Conservation (phyloP, 2,329 filamentous ascomycete species). For the Endocalyx cinctus region DNA sequence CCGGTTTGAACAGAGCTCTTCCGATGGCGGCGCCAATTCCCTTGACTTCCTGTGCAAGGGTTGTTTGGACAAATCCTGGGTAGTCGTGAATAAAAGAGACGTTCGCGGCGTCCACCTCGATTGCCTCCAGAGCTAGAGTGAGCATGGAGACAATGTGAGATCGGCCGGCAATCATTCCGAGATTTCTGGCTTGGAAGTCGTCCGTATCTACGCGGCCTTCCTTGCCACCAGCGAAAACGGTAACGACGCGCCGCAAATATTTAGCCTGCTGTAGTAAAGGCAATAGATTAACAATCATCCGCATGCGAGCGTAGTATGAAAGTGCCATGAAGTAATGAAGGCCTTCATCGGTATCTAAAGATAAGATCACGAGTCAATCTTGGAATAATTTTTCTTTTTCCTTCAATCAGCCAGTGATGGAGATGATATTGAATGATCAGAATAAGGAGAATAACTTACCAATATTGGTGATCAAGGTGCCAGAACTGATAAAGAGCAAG, state of each 20-base stretch:
- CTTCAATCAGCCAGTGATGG: no score
- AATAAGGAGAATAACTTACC: conserved; percentile 12
- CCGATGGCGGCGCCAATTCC: conserved; percentile 22
- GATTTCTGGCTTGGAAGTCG: conserved; percentile 39
- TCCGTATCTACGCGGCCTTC: conserved; percentile 44
- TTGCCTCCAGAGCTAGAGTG: conserved; percentile 5
- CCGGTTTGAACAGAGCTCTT: conserved; percentile 18
- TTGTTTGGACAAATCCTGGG: conserved; percentile 33
- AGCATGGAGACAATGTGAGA: conserved; percentile 37
- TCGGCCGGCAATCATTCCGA: conserved; percentile 34
- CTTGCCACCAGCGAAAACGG: conserved; percentile 47
- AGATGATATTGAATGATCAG: no score
- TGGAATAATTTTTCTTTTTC: no score
- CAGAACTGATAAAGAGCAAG: conserved; percentile 41
- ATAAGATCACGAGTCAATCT: conserved; percentile 1
- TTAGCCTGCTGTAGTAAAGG: conserved; percentile 46
- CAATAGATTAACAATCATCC: conserved; percentile 53
- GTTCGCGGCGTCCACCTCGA: conserved; percentile 32
- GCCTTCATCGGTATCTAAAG: conserved; percentile 51
- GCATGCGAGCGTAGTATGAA: conserved; percentile 53
- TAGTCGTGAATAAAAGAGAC: conserved; percentile 36
- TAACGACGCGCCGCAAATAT: conserved; percentile 47
- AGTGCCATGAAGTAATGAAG: conserved; percentile 48
- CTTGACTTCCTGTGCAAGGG: conserved; percentile 17
- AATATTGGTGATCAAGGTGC: conserved; percentile 24